These are phyloP conservation scores for Eucalyptus marginata DNA, from an alignment of 345 rosid genomes.

Conservation along the genomic window DNA sequence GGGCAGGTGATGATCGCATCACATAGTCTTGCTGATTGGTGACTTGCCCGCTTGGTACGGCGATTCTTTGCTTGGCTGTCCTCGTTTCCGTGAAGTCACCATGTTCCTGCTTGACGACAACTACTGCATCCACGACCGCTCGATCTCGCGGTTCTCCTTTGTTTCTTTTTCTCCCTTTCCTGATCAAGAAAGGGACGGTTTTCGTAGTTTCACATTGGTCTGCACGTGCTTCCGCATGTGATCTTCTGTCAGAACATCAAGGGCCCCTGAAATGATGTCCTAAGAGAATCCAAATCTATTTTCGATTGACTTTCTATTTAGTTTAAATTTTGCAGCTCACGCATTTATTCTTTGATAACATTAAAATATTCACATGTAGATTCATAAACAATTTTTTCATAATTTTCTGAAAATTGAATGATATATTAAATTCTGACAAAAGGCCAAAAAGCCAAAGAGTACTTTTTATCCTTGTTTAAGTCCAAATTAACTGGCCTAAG, in stretches of 20 bases:
- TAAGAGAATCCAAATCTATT: background rate
- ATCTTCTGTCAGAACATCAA: background rate
- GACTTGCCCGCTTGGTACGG: background rate
- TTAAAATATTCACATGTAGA: background rate
- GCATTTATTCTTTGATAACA: background rate
- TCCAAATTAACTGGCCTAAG: background rate
- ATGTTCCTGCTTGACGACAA: background rate
- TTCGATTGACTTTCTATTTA: background rate
- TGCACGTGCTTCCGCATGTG: background rate
- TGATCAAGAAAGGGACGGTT: background rate
- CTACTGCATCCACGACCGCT: background rate
- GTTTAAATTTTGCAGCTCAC: background rate
- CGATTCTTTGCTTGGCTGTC: background rate
- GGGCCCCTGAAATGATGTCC: background rate
- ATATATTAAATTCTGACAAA: background rate
- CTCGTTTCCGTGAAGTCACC: background rate
- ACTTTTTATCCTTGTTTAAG: background rate
- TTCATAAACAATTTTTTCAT: background rate
- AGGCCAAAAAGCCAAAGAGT: background rate
- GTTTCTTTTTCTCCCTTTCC: background rate
- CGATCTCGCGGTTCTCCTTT: background rate
- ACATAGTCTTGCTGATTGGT: background rate
- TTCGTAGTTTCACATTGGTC: background rate
- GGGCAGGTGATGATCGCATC: background rate
- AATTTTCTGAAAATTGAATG: background rate